Evolutionary conservation across 2,329 filamentous ascomycete genomes (phyloP).

Genomic region (Cryphonectria nitschkei): DNA sequence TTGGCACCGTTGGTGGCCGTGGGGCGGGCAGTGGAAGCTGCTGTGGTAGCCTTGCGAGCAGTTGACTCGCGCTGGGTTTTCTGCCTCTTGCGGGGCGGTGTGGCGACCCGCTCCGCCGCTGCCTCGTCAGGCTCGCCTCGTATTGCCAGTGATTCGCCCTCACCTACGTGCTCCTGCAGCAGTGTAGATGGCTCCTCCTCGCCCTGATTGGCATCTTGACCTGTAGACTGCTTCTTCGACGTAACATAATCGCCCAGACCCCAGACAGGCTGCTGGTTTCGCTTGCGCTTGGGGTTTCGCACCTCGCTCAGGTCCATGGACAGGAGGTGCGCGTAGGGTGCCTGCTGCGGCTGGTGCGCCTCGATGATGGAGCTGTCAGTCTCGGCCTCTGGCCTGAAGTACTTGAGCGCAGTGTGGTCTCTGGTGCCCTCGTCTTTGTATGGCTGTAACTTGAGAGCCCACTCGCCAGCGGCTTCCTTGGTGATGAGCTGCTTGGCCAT

Average conservation of each 20-base stretch:
- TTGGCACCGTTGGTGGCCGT: conserved; percentile 32
- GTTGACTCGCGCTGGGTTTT: conserved; percentile 27
- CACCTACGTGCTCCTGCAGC: conserved; percentile 3
- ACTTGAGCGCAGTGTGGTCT: conserved; percentile 54
- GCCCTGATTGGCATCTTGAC: background rate
- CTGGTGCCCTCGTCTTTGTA: conserved; percentile 63
- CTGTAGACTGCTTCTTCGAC: background rate
- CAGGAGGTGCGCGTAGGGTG: conserved; percentile 54
- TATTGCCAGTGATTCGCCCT: background rate
- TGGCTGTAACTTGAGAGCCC: conserved; percentile 52
- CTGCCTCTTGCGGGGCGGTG: conserved; percentile 31
- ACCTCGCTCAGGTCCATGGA: conserved; percentile 41
- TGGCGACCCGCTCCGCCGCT: conserved; percentile 28
- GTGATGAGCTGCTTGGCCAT: conserved; percentile 63
- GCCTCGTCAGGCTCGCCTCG: conserved; percentile 20
- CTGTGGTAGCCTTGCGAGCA: conserved; percentile 19
- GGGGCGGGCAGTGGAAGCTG: conserved; percentile 27
- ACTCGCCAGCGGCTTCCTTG: conserved; percentile 53
- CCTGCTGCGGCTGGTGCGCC: conserved; percentile 50
- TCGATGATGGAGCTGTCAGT: conserved; percentile 43
- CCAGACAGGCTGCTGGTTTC: conserved; percentile 6
- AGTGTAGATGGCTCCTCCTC: background rate
- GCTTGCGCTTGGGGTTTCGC: conserved; percentile 18
- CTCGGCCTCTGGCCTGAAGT: conserved; percentile 56
- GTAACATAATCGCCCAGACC: background rate